A percentile compares a stretch with the other conserved stretches of the same genome.
phyloP scores from a whole-genome alignment of 1,284 basidiomycete genomes.

The Tilletia horrida region DNA sequence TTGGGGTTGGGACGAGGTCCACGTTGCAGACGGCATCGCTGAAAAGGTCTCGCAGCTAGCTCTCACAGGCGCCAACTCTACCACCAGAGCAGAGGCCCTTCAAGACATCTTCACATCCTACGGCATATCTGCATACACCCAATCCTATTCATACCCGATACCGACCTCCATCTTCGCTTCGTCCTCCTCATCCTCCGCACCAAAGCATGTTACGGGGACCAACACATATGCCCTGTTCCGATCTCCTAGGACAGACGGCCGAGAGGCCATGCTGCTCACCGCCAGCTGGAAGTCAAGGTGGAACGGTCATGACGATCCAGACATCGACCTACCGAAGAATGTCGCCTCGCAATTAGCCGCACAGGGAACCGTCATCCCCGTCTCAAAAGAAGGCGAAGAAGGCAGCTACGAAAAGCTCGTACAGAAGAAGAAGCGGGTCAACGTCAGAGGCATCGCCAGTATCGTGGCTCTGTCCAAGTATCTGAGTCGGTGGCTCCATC shows the following conservation, averaged over 20 bases:
- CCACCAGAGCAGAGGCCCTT: neutral
- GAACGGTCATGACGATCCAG: conserved; percentile 41
- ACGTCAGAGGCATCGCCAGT: conserved; percentile 80
- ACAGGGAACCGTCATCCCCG: conserved; percentile 23
- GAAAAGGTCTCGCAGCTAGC: conserved; percentile 26
- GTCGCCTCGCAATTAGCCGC: neutral
- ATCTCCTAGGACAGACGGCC: conserved; percentile 80
- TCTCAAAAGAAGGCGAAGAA: neutral
- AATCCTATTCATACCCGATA: conserved; percentile 25
- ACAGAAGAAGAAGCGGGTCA: conserved; percentile 61
- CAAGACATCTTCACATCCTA: conserved; percentile 28
- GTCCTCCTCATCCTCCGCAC: neutral
- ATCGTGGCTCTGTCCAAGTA: conserved; percentile 78
- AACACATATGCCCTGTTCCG: conserved; percentile 79
- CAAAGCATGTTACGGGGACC: conserved; percentile 59
- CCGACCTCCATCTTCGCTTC: conserved; percentile 14
- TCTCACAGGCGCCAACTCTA: neutral
- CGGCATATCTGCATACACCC: conserved; percentile 35
- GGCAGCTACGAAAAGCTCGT: neutral
- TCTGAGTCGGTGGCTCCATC: conserved; percentile 66
- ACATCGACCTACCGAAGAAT: conserved; percentile 56
- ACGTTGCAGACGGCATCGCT: conserved; percentile 38
- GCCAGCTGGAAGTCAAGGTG: conserved; percentile 75
- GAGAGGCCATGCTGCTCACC: conserved; percentile 82
- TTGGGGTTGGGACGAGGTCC: conserved; percentile 45